These are phyloP conservation scores for Aegilops bicornis DNA, from an alignment of 176 grass and related monocot species.

Conservation along the genomic window DNA sequence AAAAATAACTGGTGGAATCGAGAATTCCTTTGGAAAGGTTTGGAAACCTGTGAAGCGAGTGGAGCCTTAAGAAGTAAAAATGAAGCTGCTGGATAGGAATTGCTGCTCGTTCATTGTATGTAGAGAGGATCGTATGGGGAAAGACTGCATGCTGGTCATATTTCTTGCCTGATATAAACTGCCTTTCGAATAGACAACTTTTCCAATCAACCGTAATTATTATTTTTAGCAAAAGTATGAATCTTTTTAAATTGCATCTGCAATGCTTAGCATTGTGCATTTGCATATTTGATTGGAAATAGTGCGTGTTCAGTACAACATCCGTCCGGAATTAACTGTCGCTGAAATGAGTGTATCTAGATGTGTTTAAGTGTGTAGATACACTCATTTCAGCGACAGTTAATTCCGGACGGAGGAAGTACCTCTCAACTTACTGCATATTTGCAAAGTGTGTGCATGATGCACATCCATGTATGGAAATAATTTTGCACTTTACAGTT, in stretches of 20 bases:
- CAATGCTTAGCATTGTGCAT: neutral
- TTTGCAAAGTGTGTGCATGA: neutral
- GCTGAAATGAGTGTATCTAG: too few species aligned
- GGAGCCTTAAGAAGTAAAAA: too few species aligned
- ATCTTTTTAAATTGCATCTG: neutral
- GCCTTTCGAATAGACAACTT: neutral
- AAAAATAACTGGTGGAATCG: too few species aligned
- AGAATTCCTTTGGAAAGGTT: too few species aligned
- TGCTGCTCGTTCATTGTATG: neutral
- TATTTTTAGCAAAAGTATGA: neutral
- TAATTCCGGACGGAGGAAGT: too few species aligned
- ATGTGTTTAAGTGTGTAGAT: too few species aligned
- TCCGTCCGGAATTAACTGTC: too few species aligned
- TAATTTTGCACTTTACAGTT: neutral
- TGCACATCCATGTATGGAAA: neutral
- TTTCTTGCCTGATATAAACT: conserved; percentile 13
- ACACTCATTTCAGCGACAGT: too few species aligned
- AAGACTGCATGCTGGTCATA: neutral
- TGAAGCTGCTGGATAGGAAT: neutral
- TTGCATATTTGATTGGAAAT: neutral
- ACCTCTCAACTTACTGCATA: neutral
- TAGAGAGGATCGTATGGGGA: neutral
- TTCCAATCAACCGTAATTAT: neutral
- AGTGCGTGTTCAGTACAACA: too few species aligned
- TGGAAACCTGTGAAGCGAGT: too few species aligned